A percentile compares a stretch with the other conserved stretches of the same genome.
These are phyloP conservation scores for Vitellaria paradoxa DNA, from an alignment of 179 eudicot genomes.

Conservation along the genomic window DNA sequence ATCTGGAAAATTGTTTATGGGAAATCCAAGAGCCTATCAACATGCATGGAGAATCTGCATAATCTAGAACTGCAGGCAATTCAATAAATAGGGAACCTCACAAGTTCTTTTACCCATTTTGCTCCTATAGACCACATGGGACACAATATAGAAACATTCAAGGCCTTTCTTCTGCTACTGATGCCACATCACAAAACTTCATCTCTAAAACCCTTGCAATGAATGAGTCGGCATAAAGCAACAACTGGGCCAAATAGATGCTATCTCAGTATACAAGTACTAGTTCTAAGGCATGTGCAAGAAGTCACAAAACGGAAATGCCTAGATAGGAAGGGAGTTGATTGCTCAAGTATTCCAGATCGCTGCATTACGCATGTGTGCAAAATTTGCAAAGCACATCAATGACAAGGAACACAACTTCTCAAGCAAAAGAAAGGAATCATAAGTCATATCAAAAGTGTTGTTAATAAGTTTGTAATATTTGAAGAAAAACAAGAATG, in stretches of 20 bases:
- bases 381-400: neutral
- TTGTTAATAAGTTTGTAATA: neutral
- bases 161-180: neutral
- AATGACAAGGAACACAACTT: neutral
- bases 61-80: neutral
- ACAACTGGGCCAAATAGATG: neutral
- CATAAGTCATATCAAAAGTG: neutral
- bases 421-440: neutral
- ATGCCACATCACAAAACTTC: neutral
- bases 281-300: neutral
- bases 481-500: neutral
- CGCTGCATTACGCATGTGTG: neutral
- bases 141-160: neutral
- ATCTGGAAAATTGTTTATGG: too few species aligned
- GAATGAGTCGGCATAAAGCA: neutral
- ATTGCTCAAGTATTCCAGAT: neutral
- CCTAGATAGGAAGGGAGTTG: neutral
- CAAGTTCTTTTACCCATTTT: neutral
- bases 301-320: neutral
- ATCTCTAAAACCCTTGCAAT: neutral
- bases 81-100: neutral
- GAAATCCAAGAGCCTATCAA: too few species aligned
- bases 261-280: neutral
- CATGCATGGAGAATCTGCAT: too few species aligned
- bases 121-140: neutral